Base-by-base conservation (phyloP, 805 yeast genomes). In the Cyberlindnera maclurae region DNA sequence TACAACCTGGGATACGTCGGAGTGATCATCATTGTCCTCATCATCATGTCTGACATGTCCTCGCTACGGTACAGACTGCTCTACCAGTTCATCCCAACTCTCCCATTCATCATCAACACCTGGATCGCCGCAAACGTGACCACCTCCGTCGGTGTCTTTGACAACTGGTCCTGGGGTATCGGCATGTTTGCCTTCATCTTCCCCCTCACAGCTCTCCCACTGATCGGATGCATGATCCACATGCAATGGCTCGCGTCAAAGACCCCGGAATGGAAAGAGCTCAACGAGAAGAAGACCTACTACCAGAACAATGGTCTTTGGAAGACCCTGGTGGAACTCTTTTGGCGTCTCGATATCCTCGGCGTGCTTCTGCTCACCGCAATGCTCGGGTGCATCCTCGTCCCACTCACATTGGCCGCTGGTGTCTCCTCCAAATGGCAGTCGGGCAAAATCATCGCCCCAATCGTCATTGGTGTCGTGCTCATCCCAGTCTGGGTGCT, bases 141-240 rank as follows among this genome's bases (percentile, higher is more conserved):
- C 12, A 46, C 57, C 8, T 61, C 61, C 26, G 61, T 61, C 11
- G 59, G 58, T 20, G 62, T 63, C 26, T 3, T 38, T 11, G 36
- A 45, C 5, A 54, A 67, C 26, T 79, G 86, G 80, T 67, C 77
- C 11, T 82, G 89, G 89, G 81, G 80, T 51, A 75, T 81, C 49
- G 88, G 81, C 29, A 81, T 82, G 73, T 82, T 83, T 83, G 87
- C 88, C 2, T 77, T 79, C 49, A 79, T 82, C 46, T 73, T 77
- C 68, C 89, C 89, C 27, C 62, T 79, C 29, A 54, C 77, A 5
- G 64, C 79, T 47, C 37, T 82, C n/a, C 90, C 89, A 15, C 58
- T 82, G 37, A 47, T 79, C 7, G 45, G 48, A 5, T 70, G 79
- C 51, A 62, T 77, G 50, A 13, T 67, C 4, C 80, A 79, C 57